Percentiles rank a stretch among this genome's conserved stretches.
Conservation (phyloP, 2,329 filamentous ascomycete species). For the Fusarium sambucinum region DNA sequence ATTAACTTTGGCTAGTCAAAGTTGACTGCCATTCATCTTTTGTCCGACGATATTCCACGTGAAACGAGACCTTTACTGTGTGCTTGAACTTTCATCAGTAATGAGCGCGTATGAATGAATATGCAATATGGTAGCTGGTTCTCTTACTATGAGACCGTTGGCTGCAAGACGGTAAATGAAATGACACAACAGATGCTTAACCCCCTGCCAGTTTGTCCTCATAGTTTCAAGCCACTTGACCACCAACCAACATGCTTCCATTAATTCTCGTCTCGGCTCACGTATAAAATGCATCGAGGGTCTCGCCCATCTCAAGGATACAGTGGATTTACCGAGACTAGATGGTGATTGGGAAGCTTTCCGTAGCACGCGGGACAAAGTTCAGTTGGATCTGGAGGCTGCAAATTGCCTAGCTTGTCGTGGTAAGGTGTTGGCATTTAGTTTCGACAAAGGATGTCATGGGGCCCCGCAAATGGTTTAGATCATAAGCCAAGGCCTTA, state of each 20-base stretch:
- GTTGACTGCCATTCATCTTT: neutral
- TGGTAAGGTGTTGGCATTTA: neutral
- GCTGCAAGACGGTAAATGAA: neutral
- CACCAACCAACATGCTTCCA: neutral
- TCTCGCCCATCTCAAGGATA: neutral
- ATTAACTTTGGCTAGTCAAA: neutral
- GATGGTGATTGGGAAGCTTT: neutral
- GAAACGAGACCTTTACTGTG: neutral
- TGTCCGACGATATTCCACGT: neutral
- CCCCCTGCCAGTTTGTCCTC: neutral
- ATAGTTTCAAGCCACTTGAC: neutral
- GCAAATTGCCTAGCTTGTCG: neutral
- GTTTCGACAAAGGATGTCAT: neutral
- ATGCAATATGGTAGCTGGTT: too few species aligned
- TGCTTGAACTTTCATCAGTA: neutral
- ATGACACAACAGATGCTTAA: neutral
- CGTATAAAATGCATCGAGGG: neutral
- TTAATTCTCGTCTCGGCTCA: neutral
- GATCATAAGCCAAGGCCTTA: slow-evolving; percentile 17
- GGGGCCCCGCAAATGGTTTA: slow-evolving; percentile 41
- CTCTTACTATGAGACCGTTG: neutral
- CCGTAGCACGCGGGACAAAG: neutral
- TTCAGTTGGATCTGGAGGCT: neutral
- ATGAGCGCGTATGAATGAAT: neutral
- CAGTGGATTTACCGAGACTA: neutral